Evolutionary conservation across 1,139 yeast species (phyloP).

Genomic region (Scheffersomyces quercinus): DNA sequence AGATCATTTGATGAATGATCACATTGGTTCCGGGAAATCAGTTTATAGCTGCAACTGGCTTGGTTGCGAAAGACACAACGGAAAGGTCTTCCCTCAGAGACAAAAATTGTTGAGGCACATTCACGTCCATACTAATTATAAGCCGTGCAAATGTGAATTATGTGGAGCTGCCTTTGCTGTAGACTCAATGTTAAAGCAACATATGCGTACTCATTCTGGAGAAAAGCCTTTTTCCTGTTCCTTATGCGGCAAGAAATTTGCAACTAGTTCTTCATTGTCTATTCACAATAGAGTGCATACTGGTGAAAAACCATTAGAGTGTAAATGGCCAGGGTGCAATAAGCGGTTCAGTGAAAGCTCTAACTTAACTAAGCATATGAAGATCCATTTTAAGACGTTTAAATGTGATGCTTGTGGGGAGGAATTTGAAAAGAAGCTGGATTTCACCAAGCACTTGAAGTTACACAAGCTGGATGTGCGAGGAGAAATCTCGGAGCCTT

Average conservation of each 20-base stretch:
- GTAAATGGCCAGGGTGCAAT: conserved; percentile 79
- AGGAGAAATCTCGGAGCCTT: not conserved
- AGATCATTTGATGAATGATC: conserved; percentile 64
- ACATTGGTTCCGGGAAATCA: conserved; percentile 74
- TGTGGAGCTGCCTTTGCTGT: conserved; percentile 75
- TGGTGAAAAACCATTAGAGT: conserved; percentile 74
- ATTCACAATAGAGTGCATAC: conserved; percentile 57
- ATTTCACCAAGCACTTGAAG: conserved; percentile 41
- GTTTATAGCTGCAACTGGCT: conserved; percentile 75
- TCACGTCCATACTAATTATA: conserved; percentile 82
- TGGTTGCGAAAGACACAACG: conserved; percentile 66
- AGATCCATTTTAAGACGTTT: conserved; percentile 55
- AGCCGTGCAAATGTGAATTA: conserved; percentile 67
- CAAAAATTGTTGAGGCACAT: conserved; percentile 86
- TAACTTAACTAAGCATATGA: conserved; percentile 85
- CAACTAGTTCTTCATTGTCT: conserved; percentile 55
- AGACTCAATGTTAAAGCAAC: conserved; percentile 67
- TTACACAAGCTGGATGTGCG: conserved; percentile 15
- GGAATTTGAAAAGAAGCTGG: conserved; percentile 48
- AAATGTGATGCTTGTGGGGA: conserved; percentile 54
- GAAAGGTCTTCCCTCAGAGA: conserved; percentile 69
- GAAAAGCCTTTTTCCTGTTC: conserved; percentile 58
- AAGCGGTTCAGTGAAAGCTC: conserved; percentile 88
- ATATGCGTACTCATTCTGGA: conserved; percentile 85
- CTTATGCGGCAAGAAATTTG: conserved; percentile 51